phyloP scores from a whole-genome alignment of 2,329 filamentous ascomycete species.

The Colletotrichum salicis region DNA sequence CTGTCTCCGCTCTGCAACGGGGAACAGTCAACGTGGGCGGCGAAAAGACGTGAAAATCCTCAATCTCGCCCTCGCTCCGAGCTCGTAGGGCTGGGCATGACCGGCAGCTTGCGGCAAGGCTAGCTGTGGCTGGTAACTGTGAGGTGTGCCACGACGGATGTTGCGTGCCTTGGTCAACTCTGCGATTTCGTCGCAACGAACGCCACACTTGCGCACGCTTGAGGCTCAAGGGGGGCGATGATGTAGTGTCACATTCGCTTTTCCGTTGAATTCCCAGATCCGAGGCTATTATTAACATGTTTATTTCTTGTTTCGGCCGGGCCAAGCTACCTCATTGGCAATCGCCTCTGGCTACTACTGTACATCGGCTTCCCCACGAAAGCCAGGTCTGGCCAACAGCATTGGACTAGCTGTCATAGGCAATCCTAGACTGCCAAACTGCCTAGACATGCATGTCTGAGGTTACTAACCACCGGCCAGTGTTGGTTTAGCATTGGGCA shows the following conservation, averaged over 20 bases:
- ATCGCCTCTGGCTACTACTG: conserved; percentile 10
- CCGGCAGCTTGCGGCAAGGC: background rate
- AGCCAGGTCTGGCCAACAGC: background rate
- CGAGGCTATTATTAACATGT: background rate
- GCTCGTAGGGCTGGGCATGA: conserved; percentile 20
- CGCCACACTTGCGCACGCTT: background rate
- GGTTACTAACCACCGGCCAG: background rate
- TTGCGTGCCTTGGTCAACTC: background rate
- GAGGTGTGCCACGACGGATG: conserved; percentile 22
- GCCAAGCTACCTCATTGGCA: background rate
- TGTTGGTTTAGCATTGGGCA: background rate
- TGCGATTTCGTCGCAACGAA: background rate
- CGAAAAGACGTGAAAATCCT: conserved; percentile 4
- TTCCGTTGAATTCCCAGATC: background rate
- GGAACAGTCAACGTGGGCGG: conserved; percentile 9
- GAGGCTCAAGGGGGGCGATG: background rate
- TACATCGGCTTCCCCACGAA: conserved; percentile 16
- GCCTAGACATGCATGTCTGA: background rate
- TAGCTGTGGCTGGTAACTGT: conserved; percentile 23
- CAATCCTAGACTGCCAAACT: background rate
- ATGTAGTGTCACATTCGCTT: conserved; percentile 1
- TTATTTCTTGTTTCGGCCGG: conserved; percentile 10
- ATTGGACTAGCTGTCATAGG: background rate
- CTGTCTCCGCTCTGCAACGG: conserved; percentile 29
- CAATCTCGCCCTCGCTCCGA: conserved; percentile 8